Base-by-base conservation (phyloP, 2,329 filamentous ascomycete species). In the Fusarium torreyae region DNA sequence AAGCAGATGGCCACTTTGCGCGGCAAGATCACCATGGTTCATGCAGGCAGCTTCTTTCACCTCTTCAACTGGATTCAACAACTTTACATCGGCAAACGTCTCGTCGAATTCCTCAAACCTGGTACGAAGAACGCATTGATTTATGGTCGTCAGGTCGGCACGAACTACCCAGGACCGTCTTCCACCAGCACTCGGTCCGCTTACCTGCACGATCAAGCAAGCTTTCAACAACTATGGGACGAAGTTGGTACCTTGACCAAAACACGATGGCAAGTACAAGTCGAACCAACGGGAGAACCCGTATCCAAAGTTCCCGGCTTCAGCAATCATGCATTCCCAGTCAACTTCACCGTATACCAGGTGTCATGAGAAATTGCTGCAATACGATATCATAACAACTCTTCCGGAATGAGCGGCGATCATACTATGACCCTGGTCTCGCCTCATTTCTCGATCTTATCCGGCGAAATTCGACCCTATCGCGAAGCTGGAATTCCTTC, bases 181-280 rank as follows among this genome's bases (percentile, higher is more conserved):
- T 57, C 69, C 7, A 67, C 62, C 18, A 63, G 64, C 50, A 57
- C 62, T 28, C 69, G 68, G 60, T 77, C 76, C 18, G 76, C 79
- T 9, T 87, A 83, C 66, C 75, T 86, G 2, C 86, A 88, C 71
- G 81, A 86, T 63, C 78, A 81, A 34, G 72, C 76, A 9, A 86
- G 81, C 57, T 89, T 88, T 76, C 83, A 85, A 69, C 72, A 72
- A 36, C 76, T 89, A 24, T 89, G 87, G 87, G 79, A 86, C 53
- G 83, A 87, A 63, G 81, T 88, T 26, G 85, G 85, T 10, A 65
- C 61, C 33, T 72, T 83, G 53, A 88, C 86, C 1, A 80, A 78
- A 24, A 87, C 85, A 2, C 73, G 70, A 40, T 88, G 86, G 86
- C 76, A 78, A 51, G 83, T 86, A 2, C 78, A 83, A 48, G 68